Evolutionary conservation across 2,329 filamentous ascomycete genomes (phyloP), one percentile per base, ranked within the genome.

Genomic region (Lachnellula arida): DNA sequence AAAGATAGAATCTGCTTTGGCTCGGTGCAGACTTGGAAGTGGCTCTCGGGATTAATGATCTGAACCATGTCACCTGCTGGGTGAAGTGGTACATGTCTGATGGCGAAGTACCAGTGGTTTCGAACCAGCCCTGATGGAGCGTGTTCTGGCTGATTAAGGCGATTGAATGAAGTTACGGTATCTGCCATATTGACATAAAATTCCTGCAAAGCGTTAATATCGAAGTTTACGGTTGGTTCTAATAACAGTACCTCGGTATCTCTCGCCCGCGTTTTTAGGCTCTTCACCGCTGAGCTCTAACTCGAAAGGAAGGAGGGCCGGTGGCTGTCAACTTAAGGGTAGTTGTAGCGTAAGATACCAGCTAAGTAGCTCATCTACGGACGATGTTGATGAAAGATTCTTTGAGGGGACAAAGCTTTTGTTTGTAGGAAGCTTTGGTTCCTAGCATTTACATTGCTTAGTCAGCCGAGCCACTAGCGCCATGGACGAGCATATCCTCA

Each of bases 91-190:
- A 52, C 39, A 52, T 52, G 37, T 43, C 40, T 34, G 40, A 52
- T 35, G 19, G 37, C 35, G 14, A 52, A 52, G 35, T 52, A 23
- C 49, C 49, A 52, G 28, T 52, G 22, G 17, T 43, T 44, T 39
- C 37, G 1, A 28, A 46, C 15, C 4, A 44, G 19, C 9, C 49
- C 39, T 11, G 49, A 52, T 17, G 49, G 35, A 15, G 49, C 23
- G 15, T 1, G 39, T 14, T 34, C 14, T 23, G 39, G 19, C 15
- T 39, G 49, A n/a, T 12, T 12, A 25, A 52, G 49, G n/a, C 15
- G 15, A 23, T 52, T 52, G 40, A 52, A 52, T 6, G 22, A 12
- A 19, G 17, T 12, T 14, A 52, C 49, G 49, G 17, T 17, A n/a
- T 28, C 40, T 50, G 32, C 48, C 48, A 50, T 48, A 4, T 25